These are phyloP conservation scores for Mantamonas sphyraenae DNA, from an alignment of 78 protist species.

Conservation along the genomic window DNA sequence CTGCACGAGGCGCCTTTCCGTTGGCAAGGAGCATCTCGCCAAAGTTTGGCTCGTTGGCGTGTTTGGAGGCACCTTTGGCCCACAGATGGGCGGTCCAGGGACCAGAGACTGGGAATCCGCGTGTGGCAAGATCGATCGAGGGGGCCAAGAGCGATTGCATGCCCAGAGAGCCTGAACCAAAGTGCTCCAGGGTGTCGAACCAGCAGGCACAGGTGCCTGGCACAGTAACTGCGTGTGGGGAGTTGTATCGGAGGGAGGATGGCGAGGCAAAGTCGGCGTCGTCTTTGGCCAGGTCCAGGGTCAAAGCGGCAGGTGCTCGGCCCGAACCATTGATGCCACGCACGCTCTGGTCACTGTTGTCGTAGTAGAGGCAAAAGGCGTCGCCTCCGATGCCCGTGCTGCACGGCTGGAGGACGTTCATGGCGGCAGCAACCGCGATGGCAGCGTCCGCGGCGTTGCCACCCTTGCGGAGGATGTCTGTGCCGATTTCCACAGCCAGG, in stretches of 20 bases:
- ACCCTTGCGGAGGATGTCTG: slow-evolving; percentile 21
- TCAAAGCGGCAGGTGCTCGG: slow-evolving; percentile 37
- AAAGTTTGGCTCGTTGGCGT: slow-evolving; percentile 1
- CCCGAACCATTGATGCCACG: slow-evolving; percentile 66
- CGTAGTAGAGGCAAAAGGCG: slow-evolving; percentile 44
- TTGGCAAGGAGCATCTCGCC: slow-evolving; percentile 26
- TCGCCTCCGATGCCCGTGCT: slow-evolving; percentile 82
- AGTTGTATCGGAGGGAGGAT: background rate
- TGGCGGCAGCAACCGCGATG: slow-evolving; percentile 57
- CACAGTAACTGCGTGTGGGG: slow-evolving; percentile 21
- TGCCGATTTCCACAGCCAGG: slow-evolving; percentile 19
- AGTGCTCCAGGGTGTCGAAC: slow-evolving; percentile 47
- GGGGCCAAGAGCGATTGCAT: slow-evolving; percentile 32
- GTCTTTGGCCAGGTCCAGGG: slow-evolving; percentile 7
- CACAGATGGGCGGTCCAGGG: slow-evolving; percentile 16
- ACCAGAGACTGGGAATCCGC: slow-evolving; percentile 43
- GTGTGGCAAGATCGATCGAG: slow-evolving; percentile 53
- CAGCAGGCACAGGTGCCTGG: slow-evolving; percentile 78
- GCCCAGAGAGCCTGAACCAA: slow-evolving; percentile 41
- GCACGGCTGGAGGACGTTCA: slow-evolving; percentile 57
- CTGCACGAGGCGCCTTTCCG: slow-evolving; percentile 46
- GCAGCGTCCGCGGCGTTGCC: slow-evolving; percentile 86
- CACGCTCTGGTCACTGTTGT: slow-evolving; percentile 15
- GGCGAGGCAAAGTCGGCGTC: background rate
- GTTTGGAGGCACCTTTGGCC: background rate